These are phyloP conservation scores for Endocladia muricata DNA, from an alignment of 31 red algal species.

Conservation along the genomic window DNA sequence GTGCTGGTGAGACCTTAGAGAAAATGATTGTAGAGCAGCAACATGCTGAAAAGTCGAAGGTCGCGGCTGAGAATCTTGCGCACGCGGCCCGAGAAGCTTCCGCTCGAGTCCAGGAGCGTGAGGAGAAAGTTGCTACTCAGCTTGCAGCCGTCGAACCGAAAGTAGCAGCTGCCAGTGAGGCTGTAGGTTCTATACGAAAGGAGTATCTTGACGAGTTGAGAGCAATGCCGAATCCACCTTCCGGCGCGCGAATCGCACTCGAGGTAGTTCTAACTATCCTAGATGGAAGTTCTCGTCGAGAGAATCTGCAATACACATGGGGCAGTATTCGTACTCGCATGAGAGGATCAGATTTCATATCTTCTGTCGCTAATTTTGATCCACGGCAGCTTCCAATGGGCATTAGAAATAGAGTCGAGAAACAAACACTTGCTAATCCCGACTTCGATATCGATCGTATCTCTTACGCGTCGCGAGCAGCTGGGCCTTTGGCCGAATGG, in stretches of 20 bases:
- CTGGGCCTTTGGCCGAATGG: conserved; percentile 81
- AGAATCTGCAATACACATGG: conserved; percentile 44
- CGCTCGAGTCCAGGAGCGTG: conserved; percentile 30
- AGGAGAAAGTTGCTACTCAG: conserved; percentile 62
- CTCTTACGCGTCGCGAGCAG: conserved; percentile 64
- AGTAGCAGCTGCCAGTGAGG: conserved; percentile 63
- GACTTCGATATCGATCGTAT: conserved; percentile 68
- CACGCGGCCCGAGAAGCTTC: conserved; percentile 60
- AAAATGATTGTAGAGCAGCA: conserved; percentile 83
- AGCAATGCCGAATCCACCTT: conserved; percentile 82
- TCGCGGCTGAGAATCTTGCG: conserved; percentile 69
- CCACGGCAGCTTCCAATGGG: conserved; percentile 38
- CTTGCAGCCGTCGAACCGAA: conserved; percentile 65
- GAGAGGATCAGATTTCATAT: conserved; percentile 75
- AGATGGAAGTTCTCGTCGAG: conserved; percentile 24
- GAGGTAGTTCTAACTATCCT: conserved; percentile 77
- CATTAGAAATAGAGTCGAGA: conserved; percentile 27
- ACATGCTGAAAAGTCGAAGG: conserved; percentile 69
- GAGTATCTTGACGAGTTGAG: conserved; percentile 77
- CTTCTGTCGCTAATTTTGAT: conserved; percentile 72
- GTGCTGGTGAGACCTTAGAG: conserved; percentile 58
- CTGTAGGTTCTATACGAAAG: conserved; percentile 74
- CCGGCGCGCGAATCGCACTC: conserved; percentile 54
- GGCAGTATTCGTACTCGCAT: conserved; percentile 61
- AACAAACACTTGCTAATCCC: conserved; percentile 47